These are phyloP conservation scores for Coniochaeta sp. DNA, from an alignment of 2,329 filamentous ascomycete species.

Conservation along the genomic window DNA sequence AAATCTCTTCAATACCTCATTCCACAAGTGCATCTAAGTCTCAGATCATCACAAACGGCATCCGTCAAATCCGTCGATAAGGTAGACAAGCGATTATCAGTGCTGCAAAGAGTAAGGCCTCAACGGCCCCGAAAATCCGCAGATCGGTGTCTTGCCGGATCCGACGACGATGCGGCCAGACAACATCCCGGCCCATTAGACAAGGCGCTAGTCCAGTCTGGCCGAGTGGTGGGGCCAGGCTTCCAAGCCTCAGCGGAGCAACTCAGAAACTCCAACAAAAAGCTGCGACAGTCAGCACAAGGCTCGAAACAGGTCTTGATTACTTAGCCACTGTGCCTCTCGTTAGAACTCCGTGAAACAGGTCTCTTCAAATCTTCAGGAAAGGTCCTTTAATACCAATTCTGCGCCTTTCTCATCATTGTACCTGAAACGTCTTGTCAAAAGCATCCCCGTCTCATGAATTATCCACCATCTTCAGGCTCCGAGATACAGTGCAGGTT, in stretches of 20 bases:
- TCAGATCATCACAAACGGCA: not conserved
- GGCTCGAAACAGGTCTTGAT: not conserved
- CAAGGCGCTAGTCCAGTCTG: not conserved
- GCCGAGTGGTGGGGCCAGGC: not conserved
- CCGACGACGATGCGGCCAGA: not conserved
- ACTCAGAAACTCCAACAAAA: too few relatives aligned
- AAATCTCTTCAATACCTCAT: too few relatives aligned
- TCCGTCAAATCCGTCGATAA: not conserved
- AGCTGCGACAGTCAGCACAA: too few relatives aligned
- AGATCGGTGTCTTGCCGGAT: not conserved
- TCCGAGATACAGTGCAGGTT: not conserved
- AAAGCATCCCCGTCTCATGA: not conserved
- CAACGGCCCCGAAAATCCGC: not conserved
- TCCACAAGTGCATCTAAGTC: too few relatives aligned
- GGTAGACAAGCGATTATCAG: not conserved
- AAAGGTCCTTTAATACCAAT: not conserved
- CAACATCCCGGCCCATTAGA: too few relatives aligned
- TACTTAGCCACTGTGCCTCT: not conserved
- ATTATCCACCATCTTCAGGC: not conserved
- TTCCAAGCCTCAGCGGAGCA: too few relatives aligned
- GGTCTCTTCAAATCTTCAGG: not conserved
- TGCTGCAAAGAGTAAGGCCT: not conserved
- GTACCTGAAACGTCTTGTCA: not conserved
- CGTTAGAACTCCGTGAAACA: not conserved
- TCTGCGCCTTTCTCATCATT: not conserved